A percentile compares a stretch with the other conserved stretches of the same genome.
Evolutionary conservation across 2,329 filamentous ascomycete genomes (phyloP).

Genomic region (Bipolaris victoriae): DNA sequence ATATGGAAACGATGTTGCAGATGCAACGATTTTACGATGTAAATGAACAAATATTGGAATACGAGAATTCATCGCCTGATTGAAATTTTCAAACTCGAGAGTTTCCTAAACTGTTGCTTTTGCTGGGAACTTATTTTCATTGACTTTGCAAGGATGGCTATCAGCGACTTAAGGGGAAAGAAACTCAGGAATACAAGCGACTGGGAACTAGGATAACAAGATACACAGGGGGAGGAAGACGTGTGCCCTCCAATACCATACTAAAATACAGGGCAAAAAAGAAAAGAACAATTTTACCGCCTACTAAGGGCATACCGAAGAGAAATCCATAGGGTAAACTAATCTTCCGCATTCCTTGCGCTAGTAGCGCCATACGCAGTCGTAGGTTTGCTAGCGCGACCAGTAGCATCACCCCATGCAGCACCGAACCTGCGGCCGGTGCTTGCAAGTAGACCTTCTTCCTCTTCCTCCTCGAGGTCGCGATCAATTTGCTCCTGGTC

Average conservation of each 20-base stretch:
- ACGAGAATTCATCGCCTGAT: too few species aligned
- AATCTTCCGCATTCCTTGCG: neutral
- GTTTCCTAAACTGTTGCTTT: too few species aligned
- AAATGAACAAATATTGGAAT: too few species aligned
- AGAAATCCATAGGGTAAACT: neutral
- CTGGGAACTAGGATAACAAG: neutral
- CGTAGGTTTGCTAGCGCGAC: conserved; percentile 51
- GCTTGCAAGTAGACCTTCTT: conserved; percentile 86
- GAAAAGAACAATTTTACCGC: neutral
- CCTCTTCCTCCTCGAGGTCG: conserved; percentile 88
- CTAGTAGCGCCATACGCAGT: conserved; percentile 39
- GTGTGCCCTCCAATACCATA: neutral
- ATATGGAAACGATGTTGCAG: too few species aligned
- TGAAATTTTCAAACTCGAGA: too few species aligned
- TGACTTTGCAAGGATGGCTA: too few species aligned
- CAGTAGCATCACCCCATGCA: conserved; percentile 87
- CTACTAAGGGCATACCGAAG: neutral
- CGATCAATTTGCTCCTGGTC: conserved; percentile 81
- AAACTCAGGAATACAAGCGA: neutral
- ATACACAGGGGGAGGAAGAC: neutral
- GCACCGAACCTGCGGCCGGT: conserved; percentile 82
- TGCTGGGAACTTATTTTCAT: too few species aligned
- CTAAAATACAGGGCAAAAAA: neutral
- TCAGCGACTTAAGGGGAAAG: neutral
- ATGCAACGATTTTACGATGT: too few species aligned